Conservation (phyloP, 2,329 filamentous ascomycete species). For the Colletotrichum filicis region DNA sequence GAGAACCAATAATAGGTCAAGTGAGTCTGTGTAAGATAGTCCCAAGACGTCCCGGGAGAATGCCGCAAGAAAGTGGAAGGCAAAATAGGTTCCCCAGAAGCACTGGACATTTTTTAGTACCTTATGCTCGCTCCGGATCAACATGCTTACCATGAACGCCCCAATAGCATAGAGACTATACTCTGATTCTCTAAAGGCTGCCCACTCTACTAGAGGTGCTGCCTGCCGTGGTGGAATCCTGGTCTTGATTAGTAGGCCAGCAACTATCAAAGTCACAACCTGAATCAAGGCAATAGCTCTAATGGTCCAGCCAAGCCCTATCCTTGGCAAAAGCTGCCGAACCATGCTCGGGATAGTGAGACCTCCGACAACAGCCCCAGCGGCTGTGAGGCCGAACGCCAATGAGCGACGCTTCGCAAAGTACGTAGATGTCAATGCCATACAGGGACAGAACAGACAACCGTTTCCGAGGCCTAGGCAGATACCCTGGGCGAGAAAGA, state of each 20-base stretch:
- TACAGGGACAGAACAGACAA: slow-evolving; percentile 71
- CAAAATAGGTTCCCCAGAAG: slow-evolving; percentile 65
- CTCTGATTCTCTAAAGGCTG: slow-evolving; percentile 56
- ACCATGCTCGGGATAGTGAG: slow-evolving; percentile 66
- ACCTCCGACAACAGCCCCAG: slow-evolving; percentile 70
- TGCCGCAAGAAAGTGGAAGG: slow-evolving; percentile 67
- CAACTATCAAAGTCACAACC: slow-evolving; percentile 52
- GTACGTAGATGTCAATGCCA: slow-evolving; percentile 75
- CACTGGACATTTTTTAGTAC: slow-evolving; percentile 44
- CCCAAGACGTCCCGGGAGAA: slow-evolving; percentile 56
- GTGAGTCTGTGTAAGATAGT: slow-evolving; percentile 44
- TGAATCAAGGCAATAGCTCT: slow-evolving; percentile 71
- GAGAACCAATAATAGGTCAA: slow-evolving; percentile 59
- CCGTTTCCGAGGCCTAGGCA: slow-evolving; percentile 68
- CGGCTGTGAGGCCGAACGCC: slow-evolving; percentile 70
- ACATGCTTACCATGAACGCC: slow-evolving; percentile 40
- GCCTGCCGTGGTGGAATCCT: slow-evolving; percentile 53
- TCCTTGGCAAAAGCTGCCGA: slow-evolving; percentile 62
- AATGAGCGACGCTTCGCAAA: slow-evolving; percentile 67
- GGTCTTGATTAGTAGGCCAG: slow-evolving; percentile 51
- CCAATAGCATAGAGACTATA: slow-evolving; percentile 54
- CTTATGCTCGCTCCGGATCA: neutral
- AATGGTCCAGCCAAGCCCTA: slow-evolving; percentile 70
- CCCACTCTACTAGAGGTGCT: slow-evolving; percentile 55
- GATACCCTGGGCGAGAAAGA: slow-evolving; percentile 65